Evolutionary conservation across 805 yeast species (phyloP).

Genomic region (Millerozyma acaciae): DNA sequence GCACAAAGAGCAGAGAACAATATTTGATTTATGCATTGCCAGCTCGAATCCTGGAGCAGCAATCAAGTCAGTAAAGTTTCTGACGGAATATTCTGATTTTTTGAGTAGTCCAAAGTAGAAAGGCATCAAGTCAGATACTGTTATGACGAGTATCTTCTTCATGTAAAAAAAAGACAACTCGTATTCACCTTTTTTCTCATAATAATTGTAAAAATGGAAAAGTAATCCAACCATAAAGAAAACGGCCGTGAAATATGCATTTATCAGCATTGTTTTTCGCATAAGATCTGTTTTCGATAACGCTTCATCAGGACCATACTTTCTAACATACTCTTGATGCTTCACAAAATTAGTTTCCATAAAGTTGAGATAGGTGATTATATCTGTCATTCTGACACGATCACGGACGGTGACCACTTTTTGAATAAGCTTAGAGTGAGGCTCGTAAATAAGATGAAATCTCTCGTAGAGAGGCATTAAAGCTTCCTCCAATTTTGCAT

Average conservation of each 20-base stretch:
- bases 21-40: slow-evolving; percentile 15
- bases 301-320: not conserved
- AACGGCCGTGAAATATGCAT: slow-evolving; percentile 15
- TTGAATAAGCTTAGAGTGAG: slow-evolving; percentile 11
- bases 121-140: slow-evolving; percentile 19
- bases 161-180: slow-evolving; percentile 23
- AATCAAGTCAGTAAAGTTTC: slow-evolving; percentile 16
- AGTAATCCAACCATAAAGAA: slow-evolving; percentile 19
- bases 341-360: slow-evolving; percentile 11
- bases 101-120: slow-evolving; percentile 13
- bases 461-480: slow-evolving; percentile 14
- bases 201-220: slow-evolving; percentile 23
- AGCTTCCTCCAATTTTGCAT: slow-evolving; percentile 28
- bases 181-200: slow-evolving; percentile 19
- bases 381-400: slow-evolving; percentile 12
- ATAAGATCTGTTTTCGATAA: slow-evolving; percentile 2
- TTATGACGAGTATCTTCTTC: slow-evolving; percentile 20
- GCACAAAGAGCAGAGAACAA: slow-evolving; percentile 5
- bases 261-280: slow-evolving; percentile 10
- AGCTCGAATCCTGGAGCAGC: slow-evolving; percentile 17
- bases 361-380: slow-evolving; percentile 10
- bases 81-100: slow-evolving; percentile 6
- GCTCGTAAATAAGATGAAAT: slow-evolving; percentile 9
- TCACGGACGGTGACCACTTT: slow-evolving; percentile 14
- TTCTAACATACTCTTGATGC: slow-evolving; percentile 5